These are phyloP conservation scores for Penicillium ochrochloron DNA, from an alignment of 495 filamentous ascomycete genomes.

Conservation along the genomic window DNA sequence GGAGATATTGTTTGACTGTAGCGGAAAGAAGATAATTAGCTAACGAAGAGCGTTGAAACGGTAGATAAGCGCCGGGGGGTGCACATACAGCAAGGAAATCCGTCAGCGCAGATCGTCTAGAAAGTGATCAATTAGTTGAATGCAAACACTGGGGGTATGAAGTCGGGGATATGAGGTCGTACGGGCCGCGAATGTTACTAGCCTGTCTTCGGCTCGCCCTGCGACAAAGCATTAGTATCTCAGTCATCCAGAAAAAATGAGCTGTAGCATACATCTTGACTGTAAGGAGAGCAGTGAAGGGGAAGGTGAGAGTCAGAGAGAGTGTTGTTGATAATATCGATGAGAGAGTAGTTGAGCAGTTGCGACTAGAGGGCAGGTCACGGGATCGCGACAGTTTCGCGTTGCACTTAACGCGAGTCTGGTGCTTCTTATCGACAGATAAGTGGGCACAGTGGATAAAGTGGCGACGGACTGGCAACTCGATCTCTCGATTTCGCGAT, in stretches of 20 bases:
- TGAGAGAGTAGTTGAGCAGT: not conserved
- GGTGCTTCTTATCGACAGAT: conserved; percentile 22
- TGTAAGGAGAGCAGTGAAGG: not conserved
- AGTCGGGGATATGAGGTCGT: conserved; percentile 33
- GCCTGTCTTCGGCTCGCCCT: conserved; percentile 49
- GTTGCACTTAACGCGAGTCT: conserved; percentile 53
- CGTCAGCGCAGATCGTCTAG: conserved; percentile 74
- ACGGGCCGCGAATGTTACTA: conserved; percentile 67
- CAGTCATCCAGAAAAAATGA: not conserved
- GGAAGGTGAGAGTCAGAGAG: not conserved
- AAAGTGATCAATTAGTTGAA: conserved; percentile 23
- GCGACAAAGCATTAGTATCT: conserved; percentile 21
- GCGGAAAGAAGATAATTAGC: conserved; percentile 14
- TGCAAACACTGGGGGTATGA: not conserved
- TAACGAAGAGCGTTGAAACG: not conserved
- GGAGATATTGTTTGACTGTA: conserved; percentile 85
- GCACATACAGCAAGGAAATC: conserved; percentile 74
- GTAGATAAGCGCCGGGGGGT: not conserved
- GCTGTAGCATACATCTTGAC: conserved; percentile 14
- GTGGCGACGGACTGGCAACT: not conserved
- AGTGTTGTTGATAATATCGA: not conserved
- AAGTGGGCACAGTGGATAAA: conserved; percentile 25
- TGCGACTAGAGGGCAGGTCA: conserved; percentile 31
- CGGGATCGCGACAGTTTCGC: conserved; percentile 51
- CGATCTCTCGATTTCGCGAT: conserved; percentile 3